Conservation (phyloP, 1,139 yeast species). For the Hansenula lynferdii region DNA sequence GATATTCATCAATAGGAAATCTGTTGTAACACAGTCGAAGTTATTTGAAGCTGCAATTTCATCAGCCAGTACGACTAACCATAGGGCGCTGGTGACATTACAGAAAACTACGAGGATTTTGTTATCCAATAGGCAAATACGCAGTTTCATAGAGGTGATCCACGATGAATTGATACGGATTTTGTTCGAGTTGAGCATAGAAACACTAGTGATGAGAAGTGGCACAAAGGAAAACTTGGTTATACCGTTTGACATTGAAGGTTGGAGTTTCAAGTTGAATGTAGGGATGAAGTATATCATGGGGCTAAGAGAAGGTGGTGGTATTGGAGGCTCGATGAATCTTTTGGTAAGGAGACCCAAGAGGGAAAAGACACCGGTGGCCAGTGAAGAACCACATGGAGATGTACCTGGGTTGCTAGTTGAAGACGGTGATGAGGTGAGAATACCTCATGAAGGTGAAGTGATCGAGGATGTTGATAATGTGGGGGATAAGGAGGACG, state of each 20-base stretch:
- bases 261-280: conserved; percentile 12
- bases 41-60: conserved; percentile 17
- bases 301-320: conserved; percentile 5
- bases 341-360: conserved; percentile 13
- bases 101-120: conserved; percentile 4
- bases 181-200: not conserved
- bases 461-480: not conserved
- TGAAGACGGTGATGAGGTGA: conserved; percentile 3
- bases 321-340: conserved; percentile 1
- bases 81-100: conserved; percentile 9
- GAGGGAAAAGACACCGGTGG: not conserved
- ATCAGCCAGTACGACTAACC: conserved; percentile 13
- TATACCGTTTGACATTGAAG: conserved; percentile 8
- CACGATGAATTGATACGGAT: not conserved
- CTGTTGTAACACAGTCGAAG: conserved; percentile 6
- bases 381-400: not conserved
- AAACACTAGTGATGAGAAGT: not conserved
- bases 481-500: not conserved
- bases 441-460: conserved; percentile 11
- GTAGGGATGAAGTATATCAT: conserved; percentile 6
- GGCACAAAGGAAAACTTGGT: conserved; percentile 6
- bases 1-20: conserved; percentile 16
- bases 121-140: conserved; percentile 7
- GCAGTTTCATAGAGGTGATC: not conserved
- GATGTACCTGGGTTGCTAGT: not conserved